Evolutionary conservation across 495 filamentous ascomycete species (phyloP).

Genomic region (Diplogelasinospora grovesii): DNA sequence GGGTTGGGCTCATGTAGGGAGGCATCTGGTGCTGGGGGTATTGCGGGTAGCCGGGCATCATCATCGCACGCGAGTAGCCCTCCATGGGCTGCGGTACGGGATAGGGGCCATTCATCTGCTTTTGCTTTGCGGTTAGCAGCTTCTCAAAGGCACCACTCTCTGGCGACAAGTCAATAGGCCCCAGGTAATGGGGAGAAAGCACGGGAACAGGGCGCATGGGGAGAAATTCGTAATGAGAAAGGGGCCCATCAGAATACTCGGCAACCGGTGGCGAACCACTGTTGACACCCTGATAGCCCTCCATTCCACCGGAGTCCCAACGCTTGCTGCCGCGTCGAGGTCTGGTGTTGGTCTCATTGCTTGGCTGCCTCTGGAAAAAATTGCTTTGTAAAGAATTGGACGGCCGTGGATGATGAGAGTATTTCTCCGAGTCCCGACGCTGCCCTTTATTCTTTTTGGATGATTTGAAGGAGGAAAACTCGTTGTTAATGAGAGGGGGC

Average conservation of each 20-base stretch:
- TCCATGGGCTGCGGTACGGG: constrained; percentile 20
- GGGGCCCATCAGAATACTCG: constrained; percentile 20
- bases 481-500: constrained; percentile 43
- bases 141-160: constrained; percentile 65
- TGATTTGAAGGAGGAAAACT: constrained; percentile 21
- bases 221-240: constrained; percentile 19
- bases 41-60: constrained; percentile 36
- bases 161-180: constrained; percentile 55
- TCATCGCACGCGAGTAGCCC: constrained; percentile 31
- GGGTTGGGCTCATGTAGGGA: constrained; percentile 45
- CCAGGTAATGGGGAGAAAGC: constrained; percentile 30
- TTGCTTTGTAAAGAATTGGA: constrained; percentile 27
- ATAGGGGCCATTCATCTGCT: constrained; percentile 46
- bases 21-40: constrained; percentile 14
- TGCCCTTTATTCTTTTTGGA: constrained; percentile 34
- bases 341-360: constrained; percentile 21
- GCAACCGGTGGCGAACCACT: constrained; percentile 11
- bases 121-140: constrained; percentile 57
- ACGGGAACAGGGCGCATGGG: constrained; percentile 26
- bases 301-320: constrained; percentile 26
- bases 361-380: constrained; percentile 22
- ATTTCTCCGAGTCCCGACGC: constrained; percentile 40
- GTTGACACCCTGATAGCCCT: constrained; percentile 16
- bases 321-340: constrained; percentile 36
- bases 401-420: constrained; percentile 29